A percentile compares a stretch with the other conserved stretches of the same genome.
phyloP scores from a whole-genome alignment of 345 rosid genomes.

The Eucalyptus pauciflora region DNA sequence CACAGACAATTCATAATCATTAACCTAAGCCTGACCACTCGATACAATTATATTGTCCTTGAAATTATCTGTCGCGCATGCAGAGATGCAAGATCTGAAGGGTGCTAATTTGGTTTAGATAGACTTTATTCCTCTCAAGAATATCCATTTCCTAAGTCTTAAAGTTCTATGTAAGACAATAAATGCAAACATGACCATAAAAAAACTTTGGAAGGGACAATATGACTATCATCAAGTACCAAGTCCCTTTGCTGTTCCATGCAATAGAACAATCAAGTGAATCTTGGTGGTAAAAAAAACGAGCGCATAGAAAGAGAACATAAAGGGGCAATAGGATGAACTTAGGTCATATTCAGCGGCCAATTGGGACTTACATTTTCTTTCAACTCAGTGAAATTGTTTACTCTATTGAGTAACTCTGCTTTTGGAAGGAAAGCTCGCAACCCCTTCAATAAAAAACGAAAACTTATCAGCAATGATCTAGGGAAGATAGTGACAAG shows the following conservation, averaged over 20 bases:
- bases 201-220: neutral
- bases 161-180: neutral
- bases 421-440: slow-evolving; percentile 83
- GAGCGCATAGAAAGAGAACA: neutral
- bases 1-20: neutral
- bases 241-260: neutral
- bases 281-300: neutral
- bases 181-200: neutral
- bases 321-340: neutral
- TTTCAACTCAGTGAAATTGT: slow-evolving; percentile 77
- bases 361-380: slow-evolving; percentile 47
- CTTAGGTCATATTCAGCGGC: neutral
- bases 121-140: neutral
- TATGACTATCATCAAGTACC: neutral
- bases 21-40: neutral
- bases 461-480: neutral
- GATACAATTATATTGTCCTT: neutral
- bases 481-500: neutral
- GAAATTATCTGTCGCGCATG: neutral
- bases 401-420: slow-evolving; percentile 62
- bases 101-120: neutral
- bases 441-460: slow-evolving; percentile 42
- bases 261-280: neutral
- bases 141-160: neutral
- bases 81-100: neutral